Percentiles rank a stretch among this genome's conserved stretches.
phyloP scores from a whole-genome alignment of 441 rosid species.

The Populus hybrid region DNA sequence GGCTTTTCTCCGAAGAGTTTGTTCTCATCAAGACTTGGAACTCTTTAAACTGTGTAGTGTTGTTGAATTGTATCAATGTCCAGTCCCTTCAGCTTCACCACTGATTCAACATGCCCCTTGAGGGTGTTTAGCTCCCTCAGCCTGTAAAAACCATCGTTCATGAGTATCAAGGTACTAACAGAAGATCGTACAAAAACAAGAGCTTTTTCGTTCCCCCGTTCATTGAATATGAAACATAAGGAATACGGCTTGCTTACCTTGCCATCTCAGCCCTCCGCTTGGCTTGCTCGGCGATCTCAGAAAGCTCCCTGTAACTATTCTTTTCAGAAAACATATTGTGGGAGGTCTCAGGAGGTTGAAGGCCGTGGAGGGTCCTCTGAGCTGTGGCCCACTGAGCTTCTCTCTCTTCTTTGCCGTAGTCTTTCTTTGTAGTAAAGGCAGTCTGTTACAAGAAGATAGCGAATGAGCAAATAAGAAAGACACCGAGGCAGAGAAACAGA shows the following conservation, averaged over 20 bases:
- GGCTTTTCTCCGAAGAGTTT: neutral
- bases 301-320: constrained; percentile 68
- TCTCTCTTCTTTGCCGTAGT: constrained; percentile 89
- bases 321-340: constrained; percentile 50
- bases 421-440: constrained; percentile 92
- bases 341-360: constrained; percentile 61
- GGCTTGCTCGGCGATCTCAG: constrained; percentile 92
- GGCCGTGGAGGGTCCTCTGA: constrained; percentile 91
- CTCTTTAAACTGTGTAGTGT: constrained; percentile 65
- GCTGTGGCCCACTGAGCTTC: constrained; percentile 97
- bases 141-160: constrained; percentile 32
- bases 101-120: constrained; percentile 79
- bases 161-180: neutral
- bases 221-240: too few relatives aligned
- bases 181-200: neutral
- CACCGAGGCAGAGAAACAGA: neutral
- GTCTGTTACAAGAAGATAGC: constrained; percentile 40
- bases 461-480: neutral
- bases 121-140: constrained; percentile 69
- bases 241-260: constrained; percentile 38
- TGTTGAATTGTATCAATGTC: constrained; percentile 78
- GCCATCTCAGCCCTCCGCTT: constrained; percentile 88
- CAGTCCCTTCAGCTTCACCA: constrained; percentile 75
- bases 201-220: neutral
- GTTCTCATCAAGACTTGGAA: neutral